Base-by-base conservation (phyloP, 2,329 filamentous ascomycete species). In the Monilinia fructigena region DNA sequence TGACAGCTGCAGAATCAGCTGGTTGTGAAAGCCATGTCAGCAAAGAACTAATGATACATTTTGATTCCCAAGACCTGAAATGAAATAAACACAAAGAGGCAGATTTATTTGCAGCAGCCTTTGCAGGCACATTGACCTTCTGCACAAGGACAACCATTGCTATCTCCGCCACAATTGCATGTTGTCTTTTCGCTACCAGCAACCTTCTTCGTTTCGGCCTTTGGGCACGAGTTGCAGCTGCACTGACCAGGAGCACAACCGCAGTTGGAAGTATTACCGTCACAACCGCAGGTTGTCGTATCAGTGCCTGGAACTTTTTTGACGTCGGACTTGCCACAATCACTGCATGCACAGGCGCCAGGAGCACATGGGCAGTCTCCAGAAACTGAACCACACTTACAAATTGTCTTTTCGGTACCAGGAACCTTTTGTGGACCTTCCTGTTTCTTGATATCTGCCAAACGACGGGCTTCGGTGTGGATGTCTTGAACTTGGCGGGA, bases 401-500 rank as follows among this genome's bases (percentile, higher is more conserved):
- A 82, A 59, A 70, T 72, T 72, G 77, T 78, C 68, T 80, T 78
- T 65, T 78, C 77, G 72, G 74, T 81, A 76, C 72, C 72, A 50
- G 71, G 55, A 45, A 69, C 72, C 53, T 71, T 72, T 26, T 69
- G 59, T 55, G 83, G 83, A 26, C 85, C 78, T 77, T 76, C 82
- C 68, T 86, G 79, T 77, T 87, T 88, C 89, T 97, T 97, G 72
- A 99, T 79, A 71, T 96, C 88, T 60, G 94, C 94, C 65, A 99
- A 83, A 72, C 95, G 88, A 70, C 89, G 85, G 42, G 95, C 95
- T 83, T 99, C 95, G 69, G 84, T 85, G 80, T 99, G 95, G 56
- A 99, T 95, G 77, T 99, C 95, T 74, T 92, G 84, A 42, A 97
- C 93, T 80, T 98, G 93, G 81, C 92, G 92, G 77, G 90, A 88